Conservation (phyloP, 2,329 filamentous ascomycete genomes). For the Stylonectria norvegica region DNA sequence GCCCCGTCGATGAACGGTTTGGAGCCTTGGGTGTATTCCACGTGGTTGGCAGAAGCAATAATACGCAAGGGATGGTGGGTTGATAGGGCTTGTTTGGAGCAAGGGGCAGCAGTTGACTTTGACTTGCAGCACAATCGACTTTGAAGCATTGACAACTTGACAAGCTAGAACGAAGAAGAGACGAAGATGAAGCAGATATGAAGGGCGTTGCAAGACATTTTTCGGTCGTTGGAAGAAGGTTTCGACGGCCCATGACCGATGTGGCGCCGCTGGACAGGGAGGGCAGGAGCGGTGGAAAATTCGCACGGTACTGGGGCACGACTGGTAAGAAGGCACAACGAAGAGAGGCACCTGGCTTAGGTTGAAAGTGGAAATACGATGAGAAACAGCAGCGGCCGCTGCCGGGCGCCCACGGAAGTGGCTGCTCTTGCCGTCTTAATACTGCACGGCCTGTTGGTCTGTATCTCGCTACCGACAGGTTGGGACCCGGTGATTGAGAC, state of each 20-base stretch:
- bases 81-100: too few species aligned
- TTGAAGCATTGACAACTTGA: too few species aligned
- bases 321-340: not conserved
- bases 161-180: too few species aligned
- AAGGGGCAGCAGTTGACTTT: too few species aligned
- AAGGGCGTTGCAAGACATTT: not conserved
- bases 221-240: constrained; percentile 22
- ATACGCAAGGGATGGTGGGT: too few species aligned
- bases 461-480: constrained; percentile 24
- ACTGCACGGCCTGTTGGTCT: constrained; percentile 13
- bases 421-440: constrained; percentile 20
- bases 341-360: constrained; percentile 1
- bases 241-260: constrained; percentile 8
- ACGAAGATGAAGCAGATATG: not conserved
- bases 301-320: not conserved
- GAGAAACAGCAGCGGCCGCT: constrained; percentile 1
- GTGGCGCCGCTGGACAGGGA: not conserved
- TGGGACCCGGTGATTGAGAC: constrained; percentile 25
- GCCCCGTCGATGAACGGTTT: constrained; percentile 30
- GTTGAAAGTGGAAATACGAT: not conserved
- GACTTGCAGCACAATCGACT: too few species aligned
- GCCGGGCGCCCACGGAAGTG: constrained; percentile 11
- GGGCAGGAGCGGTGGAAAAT: not conserved
- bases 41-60: too few species aligned
- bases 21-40: not conserved